A percentile compares a stretch with the other conserved stretches of the same genome.
phyloP scores from a whole-genome alignment of 2,329 filamentous ascomycete genomes.

The Akanthomyces muscarius region DNA sequence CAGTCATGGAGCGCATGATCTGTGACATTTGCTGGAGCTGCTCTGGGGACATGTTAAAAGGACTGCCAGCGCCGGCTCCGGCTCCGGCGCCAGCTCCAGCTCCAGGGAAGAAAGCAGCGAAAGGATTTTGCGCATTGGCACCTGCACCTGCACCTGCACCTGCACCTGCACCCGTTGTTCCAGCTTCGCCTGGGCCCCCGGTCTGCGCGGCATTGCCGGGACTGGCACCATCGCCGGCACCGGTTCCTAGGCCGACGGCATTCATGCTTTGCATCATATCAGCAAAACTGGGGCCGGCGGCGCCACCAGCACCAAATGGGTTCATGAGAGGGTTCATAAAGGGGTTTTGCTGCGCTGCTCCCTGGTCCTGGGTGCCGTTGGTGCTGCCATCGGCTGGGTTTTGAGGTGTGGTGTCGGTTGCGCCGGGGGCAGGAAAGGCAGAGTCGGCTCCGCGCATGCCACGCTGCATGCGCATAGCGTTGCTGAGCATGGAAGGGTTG shows the following conservation, averaged over 20 bases:
- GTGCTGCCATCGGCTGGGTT: conserved; percentile 32
- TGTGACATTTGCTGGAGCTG: conserved; percentile 52
- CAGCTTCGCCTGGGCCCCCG: conserved; percentile 24
- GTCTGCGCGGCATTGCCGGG: conserved; percentile 16
- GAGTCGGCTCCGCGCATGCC: conserved; percentile 56
- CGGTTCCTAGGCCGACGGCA: conserved; percentile 29
- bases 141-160: background rate
- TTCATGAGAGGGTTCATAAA: conserved; percentile 43
- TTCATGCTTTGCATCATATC: conserved; percentile 26
- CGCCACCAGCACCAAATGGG: conserved; percentile 27
- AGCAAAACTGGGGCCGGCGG: conserved; percentile 19
- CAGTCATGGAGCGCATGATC: conserved; percentile 39
- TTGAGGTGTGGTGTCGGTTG: conserved; percentile 79
- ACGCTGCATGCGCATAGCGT: conserved; percentile 78
- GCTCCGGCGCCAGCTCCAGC: conserved; percentile 31
- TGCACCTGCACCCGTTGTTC: conserved; percentile 16
- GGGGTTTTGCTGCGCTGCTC: conserved; percentile 17
- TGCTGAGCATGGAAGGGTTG: conserved; percentile 77
- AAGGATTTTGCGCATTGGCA: conserved; percentile 52
- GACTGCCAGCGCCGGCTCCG: conserved; percentile 34
- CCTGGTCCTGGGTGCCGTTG: conserved; percentile 15
- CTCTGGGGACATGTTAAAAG: conserved; percentile 51
- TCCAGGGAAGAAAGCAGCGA: conserved; percentile 58
- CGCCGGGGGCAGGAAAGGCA: conserved; percentile 84
- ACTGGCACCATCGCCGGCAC: conserved; percentile 15